Conservation (phyloP, 305 asterid genomes). For the Galium porrigens region DNA sequence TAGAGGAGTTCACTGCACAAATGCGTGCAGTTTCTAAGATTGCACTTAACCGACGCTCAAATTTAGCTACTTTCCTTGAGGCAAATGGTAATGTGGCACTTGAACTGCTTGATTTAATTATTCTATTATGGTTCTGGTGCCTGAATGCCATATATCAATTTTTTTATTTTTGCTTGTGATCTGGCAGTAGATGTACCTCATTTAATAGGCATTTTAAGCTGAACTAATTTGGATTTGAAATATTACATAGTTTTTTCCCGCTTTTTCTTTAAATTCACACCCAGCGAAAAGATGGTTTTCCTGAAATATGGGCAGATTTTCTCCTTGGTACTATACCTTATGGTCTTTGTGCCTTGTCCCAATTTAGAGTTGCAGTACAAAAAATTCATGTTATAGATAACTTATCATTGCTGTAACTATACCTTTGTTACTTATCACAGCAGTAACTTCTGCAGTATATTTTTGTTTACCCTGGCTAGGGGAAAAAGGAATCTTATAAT, state of each 20-base stretch:
- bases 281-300: not conserved
- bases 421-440: no score
- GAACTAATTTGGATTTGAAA: not conserved
- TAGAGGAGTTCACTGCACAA: slow-evolving; percentile 85
- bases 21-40: slow-evolving; percentile 98
- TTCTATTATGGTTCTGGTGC: not conserved
- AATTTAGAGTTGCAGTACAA: no score
- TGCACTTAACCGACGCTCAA: slow-evolving; percentile 78
- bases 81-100: slow-evolving; percentile 41
- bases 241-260: not conserved
- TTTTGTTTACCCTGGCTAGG: no score
- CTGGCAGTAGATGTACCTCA: not conserved
- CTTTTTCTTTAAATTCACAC: not conserved
- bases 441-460: no score
- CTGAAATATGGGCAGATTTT: no score
- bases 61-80: slow-evolving; percentile 80
- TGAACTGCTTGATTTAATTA: not conserved
- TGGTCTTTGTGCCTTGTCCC: no score
- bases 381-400: no score
- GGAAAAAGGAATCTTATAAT: no score
- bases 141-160: not conserved
- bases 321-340: no score
- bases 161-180: not conserved
- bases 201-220: not conserved
- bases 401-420: no score